phyloP scores from a whole-genome alignment of 805 yeast species.

The Yamadazyma paraphyllophila region DNA sequence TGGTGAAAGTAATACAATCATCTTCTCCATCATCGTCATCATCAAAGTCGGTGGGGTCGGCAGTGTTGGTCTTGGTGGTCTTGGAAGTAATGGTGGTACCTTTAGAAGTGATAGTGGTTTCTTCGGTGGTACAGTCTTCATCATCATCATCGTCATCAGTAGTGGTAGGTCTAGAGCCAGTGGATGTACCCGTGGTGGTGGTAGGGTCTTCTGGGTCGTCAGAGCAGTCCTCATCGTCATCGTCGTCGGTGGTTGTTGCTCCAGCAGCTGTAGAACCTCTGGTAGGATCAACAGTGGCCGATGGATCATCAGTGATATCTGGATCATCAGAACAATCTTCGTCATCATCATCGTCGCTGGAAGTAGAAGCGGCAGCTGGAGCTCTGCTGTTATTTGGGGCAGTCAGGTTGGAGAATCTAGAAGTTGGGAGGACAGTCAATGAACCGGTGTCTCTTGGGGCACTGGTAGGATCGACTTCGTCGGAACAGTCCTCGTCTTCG shows the following conservation, averaged over 20 bases:
- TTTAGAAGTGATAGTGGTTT: not conserved
- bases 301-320: not conserved
- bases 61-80: slow-evolving; percentile 8
- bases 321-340: slow-evolving; percentile 12
- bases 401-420: not conserved
- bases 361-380: slow-evolving; percentile 1
- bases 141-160: slow-evolving; percentile 14
- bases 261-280: not conserved
- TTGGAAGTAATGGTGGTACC: not conserved
- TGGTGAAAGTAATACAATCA: slow-evolving; percentile 12
- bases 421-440: slow-evolving; percentile 3
- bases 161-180: not conserved
- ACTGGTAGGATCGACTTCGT: slow-evolving; percentile 10
- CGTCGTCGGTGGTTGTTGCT: not conserved
- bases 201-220: not conserved
- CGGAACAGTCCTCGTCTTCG: slow-evolving; percentile 18
- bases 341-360: slow-evolving; percentile 11
- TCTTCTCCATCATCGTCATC: slow-evolving; percentile 15
- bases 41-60: slow-evolving; percentile 11
- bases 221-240: not conserved
- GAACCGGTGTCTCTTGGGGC: not conserved
- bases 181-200: not conserved
- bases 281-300: not conserved
- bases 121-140: slow-evolving; percentile 10
- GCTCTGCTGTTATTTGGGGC: not conserved